A percentile compares a stretch with the other conserved stretches of the same genome.
Conservation (phyloP, 805 yeast species). For the Starmerella apicola region DNA sequence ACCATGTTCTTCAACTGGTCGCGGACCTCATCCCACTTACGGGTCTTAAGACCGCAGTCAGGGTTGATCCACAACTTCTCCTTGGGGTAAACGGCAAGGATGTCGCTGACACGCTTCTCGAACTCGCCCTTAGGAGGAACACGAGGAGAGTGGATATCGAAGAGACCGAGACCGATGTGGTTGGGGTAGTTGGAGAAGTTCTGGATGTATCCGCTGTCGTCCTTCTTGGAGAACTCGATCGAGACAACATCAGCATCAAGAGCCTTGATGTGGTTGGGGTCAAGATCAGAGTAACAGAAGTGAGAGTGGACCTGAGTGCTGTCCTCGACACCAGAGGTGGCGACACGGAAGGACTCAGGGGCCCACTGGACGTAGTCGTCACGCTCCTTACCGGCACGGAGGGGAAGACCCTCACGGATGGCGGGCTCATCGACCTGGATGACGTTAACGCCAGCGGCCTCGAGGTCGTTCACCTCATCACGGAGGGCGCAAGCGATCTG, state of each 20-base stretch:
- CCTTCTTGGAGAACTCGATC: slow-evolving; percentile 99
- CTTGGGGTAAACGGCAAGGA: slow-evolving; percentile 94
- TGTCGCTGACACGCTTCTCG: slow-evolving; percentile 82
- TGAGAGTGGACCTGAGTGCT: slow-evolving; percentile 97
- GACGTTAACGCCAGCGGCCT: slow-evolving; percentile 94
- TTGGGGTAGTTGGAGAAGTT: slow-evolving; percentile 98
- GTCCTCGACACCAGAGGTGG: slow-evolving; percentile 95
- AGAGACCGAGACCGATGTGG: slow-evolving; percentile 98
- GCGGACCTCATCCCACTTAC: slow-evolving; percentile 98
- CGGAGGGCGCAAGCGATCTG: slow-evolving; percentile 96
- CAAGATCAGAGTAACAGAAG: slow-evolving; percentile 99
- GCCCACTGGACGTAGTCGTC: slow-evolving; percentile 96
- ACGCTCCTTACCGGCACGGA: slow-evolving; percentile 96
- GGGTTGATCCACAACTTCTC: slow-evolving; percentile 99
- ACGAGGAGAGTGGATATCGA: slow-evolving; percentile 99
- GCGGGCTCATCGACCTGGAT: slow-evolving; percentile 99
- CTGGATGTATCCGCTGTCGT: slow-evolving; percentile 93
- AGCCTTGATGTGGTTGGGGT: slow-evolving; percentile 99
- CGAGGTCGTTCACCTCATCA: slow-evolving; percentile 97
- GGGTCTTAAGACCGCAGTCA: slow-evolving; percentile 99
- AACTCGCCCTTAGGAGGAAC: slow-evolving; percentile 97
- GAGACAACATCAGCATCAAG: slow-evolving; percentile 99
- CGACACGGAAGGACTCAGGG: slow-evolving; percentile 98
- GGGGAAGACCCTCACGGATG: slow-evolving; percentile 98
- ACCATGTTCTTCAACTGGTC: slow-evolving; percentile 97